Conservation (phyloP, 169 alveolate species). For the Cryptosporidium ubiquitum region DNA sequence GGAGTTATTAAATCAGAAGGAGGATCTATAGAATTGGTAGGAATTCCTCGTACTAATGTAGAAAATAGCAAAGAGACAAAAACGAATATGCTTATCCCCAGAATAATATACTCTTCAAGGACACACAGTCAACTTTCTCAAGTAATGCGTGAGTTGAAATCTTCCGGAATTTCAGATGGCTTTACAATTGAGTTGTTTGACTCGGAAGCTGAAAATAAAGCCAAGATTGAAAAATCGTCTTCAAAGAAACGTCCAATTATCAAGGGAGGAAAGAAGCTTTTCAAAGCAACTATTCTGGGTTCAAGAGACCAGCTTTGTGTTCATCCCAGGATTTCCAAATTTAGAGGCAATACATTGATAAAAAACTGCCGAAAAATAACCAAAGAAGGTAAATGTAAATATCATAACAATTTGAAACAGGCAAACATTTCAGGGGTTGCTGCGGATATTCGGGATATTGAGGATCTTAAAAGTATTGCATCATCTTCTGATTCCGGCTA, state of each 20-base stretch:
- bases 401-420: slow-evolving; percentile 81
- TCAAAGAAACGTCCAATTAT: slow-evolving; percentile 77
- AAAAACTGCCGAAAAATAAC: slow-evolving; percentile 82
- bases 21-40: slow-evolving; percentile 69
- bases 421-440: slow-evolving; percentile 77
- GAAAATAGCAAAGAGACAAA: slow-evolving; percentile 55
- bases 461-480: slow-evolving; percentile 85
- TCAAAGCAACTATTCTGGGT: slow-evolving; percentile 87
- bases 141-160: slow-evolving; percentile 88
- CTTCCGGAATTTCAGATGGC: slow-evolving; percentile 51
- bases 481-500: slow-evolving; percentile 77
- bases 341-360: slow-evolving; percentile 83
- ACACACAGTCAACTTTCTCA: slow-evolving; percentile 93
- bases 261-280: slow-evolving; percentile 83
- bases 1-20: slow-evolving; percentile 79
- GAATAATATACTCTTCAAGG: slow-evolving; percentile 91
- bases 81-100: slow-evolving; percentile 74
- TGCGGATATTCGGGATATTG: slow-evolving; percentile 88
- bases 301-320: slow-evolving; percentile 92
- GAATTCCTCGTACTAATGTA: slow-evolving; percentile 65
- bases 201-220: slow-evolving; percentile 21
- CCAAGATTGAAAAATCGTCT: slow-evolving; percentile 3
- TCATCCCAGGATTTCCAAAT: slow-evolving; percentile 82
- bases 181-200: slow-evolving; percentile 48
- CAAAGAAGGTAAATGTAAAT: slow-evolving; percentile 82